Conservation (phyloP, 1,139 yeast genomes). For the Dujonia santamariae region DNA sequence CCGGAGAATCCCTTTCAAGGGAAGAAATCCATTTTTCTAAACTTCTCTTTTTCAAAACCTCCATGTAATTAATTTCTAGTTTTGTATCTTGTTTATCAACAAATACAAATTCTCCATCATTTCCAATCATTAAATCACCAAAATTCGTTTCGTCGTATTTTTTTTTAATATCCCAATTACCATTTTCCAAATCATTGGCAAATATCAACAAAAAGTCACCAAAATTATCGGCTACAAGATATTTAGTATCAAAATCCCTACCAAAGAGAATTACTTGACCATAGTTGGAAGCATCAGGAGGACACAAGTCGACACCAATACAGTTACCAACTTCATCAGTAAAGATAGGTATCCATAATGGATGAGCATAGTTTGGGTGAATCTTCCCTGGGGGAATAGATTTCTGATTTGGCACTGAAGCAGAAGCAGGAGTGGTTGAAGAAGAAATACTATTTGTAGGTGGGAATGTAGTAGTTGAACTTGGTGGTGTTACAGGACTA, state of each 20-base stretch:
- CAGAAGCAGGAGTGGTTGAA: not conserved
- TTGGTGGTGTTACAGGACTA: not conserved
- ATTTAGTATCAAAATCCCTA: slow-evolving; percentile 83
- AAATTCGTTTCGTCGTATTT: slow-evolving; percentile 36
- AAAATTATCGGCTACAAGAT: slow-evolving; percentile 75
- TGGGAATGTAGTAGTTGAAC: slow-evolving; percentile 3
- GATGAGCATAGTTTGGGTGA: slow-evolving; percentile 75
- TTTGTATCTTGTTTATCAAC: slow-evolving; percentile 46
- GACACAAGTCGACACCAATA: slow-evolving; percentile 84
- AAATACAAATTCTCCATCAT: slow-evolving; percentile 70
- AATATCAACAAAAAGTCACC: slow-evolving; percentile 77
- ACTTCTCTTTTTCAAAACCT: slow-evolving; percentile 47
- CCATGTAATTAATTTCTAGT: slow-evolving; percentile 59
- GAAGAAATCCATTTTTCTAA: slow-evolving; percentile 31
- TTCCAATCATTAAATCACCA: slow-evolving; percentile 57
- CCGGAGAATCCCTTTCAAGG: slow-evolving; percentile 1
- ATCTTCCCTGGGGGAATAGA: slow-evolving; percentile 74
- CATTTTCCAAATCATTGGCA: slow-evolving; percentile 80
- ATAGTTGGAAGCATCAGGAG: slow-evolving; percentile 68
- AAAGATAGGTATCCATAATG: slow-evolving; percentile 86
- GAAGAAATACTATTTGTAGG: not conserved
- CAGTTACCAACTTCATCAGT: slow-evolving; percentile 90
- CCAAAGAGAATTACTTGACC: slow-evolving; percentile 91
- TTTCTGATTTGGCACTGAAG: slow-evolving; percentile 53
- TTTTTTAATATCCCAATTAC: slow-evolving; percentile 65